Evolutionary conservation across 179 eudicot genomes (phyloP).

Genomic region (Amaranthus tricolor): DNA sequence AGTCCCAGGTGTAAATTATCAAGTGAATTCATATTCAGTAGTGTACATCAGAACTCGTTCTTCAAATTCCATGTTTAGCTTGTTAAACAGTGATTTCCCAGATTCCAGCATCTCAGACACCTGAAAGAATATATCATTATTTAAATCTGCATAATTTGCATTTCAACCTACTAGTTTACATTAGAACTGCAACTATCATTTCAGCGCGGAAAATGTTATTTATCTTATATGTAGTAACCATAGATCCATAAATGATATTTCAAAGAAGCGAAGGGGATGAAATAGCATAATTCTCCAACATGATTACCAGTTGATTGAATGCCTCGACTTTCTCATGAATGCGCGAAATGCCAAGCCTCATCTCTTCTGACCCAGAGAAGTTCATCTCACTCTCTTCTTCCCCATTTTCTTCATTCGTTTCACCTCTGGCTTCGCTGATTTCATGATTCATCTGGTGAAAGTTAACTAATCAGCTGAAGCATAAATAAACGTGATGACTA

Average conservation of each 20-base stretch:
- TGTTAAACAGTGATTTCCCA: slow-evolving; percentile 68
- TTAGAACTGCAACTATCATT: background rate
- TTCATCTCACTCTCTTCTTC: slow-evolving; percentile 56
- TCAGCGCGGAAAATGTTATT: background rate
- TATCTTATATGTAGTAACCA: background rate
- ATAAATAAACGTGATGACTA: slow-evolving; percentile 8
- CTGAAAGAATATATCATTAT: slow-evolving; percentile 31
- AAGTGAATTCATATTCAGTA: background rate
- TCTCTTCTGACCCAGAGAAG: slow-evolving; percentile 65
- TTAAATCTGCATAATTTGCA: background rate
- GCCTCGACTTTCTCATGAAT: slow-evolving; percentile 72
- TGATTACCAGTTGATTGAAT: slow-evolving; percentile 67
- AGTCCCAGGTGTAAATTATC: slow-evolving; percentile 1
- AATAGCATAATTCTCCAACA: slow-evolving; percentile 4
- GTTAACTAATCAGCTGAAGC: slow-evolving; percentile 20
- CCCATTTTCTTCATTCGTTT: slow-evolving; percentile 36
- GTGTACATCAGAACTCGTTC: slow-evolving; percentile 74
- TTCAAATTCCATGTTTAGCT: slow-evolving; percentile 67
- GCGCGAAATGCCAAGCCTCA: slow-evolving; percentile 60
- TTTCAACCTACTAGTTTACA: background rate
- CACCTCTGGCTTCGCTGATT: slow-evolving; percentile 34
- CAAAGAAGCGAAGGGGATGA: background rate
- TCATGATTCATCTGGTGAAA: slow-evolving; percentile 47
- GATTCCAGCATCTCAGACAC: slow-evolving; percentile 85
- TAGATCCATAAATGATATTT: background rate